Base-by-base conservation (phyloP, 306 rosid species). In the Cucurbita moschata region DNA sequence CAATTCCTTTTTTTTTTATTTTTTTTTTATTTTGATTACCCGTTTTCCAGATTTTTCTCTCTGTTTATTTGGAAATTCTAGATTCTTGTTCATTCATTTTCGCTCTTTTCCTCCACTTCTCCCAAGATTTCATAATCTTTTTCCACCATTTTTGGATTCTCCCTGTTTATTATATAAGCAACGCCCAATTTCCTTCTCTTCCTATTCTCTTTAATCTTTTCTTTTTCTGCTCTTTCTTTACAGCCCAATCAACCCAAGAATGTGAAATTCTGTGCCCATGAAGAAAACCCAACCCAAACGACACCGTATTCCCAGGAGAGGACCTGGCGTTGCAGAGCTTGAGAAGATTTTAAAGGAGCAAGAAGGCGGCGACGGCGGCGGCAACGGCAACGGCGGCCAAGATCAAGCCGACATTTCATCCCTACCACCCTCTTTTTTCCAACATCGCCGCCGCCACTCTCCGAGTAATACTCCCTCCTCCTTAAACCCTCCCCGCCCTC, bases 261-360 rank as follows among this genome's bases (percentile, higher is more conserved):
- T 49, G 6, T 1, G 78, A 62, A 55, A 64, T 30, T 30, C 4
- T 30, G 3, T 30, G 35, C 35, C 35, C 35, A 30, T 78, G 5
- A 79, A 66, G 55, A 84, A 79, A 64, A 77, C 72, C 7, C 78
- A 13, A 37, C 67, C 44, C 42, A 87, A 85, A 69, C 82, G 85
- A 15, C 82, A 82, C 2, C 85, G 82, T 47, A 72, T 83, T 4
- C 92, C 95, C 1, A 84, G 84, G 79, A 80, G 97, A 84, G 96
- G 97, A 6, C 97, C 92, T 9, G 92, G 92, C 35, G 97, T 91
- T 7, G 92, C 96, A 0, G 89, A 87, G 54, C 90, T 91, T 0
- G 92, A 88, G 78, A 91, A 88, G 77, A 85, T 91, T 37, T 63
- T 87, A 44, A 83, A 86, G 71, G 90, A 91, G 10, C 87, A 85